Percentiles rank a stretch among this genome's conserved stretches.
Evolutionary conservation across 1,284 basidiomycete genomes (phyloP).

Genomic region (Moesziomyces parantarcticus): DNA sequence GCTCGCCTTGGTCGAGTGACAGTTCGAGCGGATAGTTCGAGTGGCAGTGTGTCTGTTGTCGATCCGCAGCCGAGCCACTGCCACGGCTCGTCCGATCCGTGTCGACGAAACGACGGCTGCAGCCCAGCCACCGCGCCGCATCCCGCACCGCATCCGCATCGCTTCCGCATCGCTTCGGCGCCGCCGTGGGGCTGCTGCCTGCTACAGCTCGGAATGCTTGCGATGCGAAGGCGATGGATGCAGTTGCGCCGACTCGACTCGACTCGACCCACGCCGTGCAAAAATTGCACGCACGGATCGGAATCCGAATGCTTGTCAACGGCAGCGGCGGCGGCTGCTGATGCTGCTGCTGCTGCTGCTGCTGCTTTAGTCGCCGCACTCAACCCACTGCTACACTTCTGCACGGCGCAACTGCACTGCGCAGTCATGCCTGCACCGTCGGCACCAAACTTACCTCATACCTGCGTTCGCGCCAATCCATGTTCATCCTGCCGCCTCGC

Average conservation of each 20-base stretch:
- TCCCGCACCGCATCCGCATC: too few species aligned
- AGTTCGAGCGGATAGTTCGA: too few species aligned
- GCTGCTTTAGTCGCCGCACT: neutral
- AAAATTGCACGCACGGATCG: neutral
- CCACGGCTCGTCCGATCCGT: neutral
- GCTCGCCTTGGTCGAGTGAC: too few species aligned
- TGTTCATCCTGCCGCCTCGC: neutral
- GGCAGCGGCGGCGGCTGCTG: too few species aligned
- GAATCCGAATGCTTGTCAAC: neutral
- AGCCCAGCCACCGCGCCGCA: neutral
- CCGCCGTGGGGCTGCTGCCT: neutral
- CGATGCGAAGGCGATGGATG: too few species aligned
- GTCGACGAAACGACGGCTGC: neutral
- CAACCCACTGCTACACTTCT: neutral
- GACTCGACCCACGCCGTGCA: too few species aligned
- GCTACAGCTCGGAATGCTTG: too few species aligned
- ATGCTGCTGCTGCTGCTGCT: neutral
- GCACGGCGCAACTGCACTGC: neutral
- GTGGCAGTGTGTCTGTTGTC: too few species aligned
- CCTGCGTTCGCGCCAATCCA: neutral
- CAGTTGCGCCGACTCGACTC: too few species aligned
- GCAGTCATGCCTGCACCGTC: neutral
- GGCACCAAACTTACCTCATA: neutral
- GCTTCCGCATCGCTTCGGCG: neutral
- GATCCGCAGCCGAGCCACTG: too few species aligned